phyloP scores from a whole-genome alignment of 2,329 filamentous ascomycete genomes.

The Laburnicola sp. region DNA sequence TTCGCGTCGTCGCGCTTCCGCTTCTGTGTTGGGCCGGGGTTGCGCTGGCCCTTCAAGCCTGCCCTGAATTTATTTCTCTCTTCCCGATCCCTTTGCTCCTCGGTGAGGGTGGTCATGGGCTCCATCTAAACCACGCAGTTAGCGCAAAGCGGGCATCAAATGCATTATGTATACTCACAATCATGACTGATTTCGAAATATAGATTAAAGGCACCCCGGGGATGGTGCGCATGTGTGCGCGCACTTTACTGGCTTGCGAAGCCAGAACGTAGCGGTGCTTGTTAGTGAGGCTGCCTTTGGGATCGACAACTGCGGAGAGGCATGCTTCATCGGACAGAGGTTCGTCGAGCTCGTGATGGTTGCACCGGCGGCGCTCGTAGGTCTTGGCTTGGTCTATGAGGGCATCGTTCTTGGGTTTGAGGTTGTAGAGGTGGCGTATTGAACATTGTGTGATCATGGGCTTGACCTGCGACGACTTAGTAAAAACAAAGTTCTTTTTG shows the following conservation, averaged over 20 bases:
- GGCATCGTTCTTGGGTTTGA: conserved; percentile 56
- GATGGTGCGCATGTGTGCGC: conserved; percentile 66
- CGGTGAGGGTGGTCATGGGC: conserved; percentile 72
- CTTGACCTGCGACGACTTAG: neutral
- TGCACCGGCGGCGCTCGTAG: conserved; percentile 75
- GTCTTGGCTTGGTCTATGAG: conserved; percentile 75
- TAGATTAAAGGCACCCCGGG: conserved; percentile 77
- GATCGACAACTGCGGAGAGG: conserved; percentile 73
- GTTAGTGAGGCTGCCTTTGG: conserved; percentile 71
- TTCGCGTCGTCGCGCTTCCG: conserved; percentile 50
- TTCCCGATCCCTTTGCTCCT: conserved; percentile 64
- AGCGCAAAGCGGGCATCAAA: too few species aligned
- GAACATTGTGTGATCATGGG: conserved; percentile 78
- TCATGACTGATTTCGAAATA: conserved; percentile 77
- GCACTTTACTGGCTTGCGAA: conserved; percentile 68
- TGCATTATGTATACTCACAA: conserved; percentile 31
- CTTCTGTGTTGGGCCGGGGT: conserved; percentile 34
- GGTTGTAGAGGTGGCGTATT: conserved; percentile 75
- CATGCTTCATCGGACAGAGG: conserved; percentile 73
- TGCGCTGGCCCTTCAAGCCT: conserved; percentile 60
- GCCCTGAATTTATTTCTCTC: conserved; percentile 75
- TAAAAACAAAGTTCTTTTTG: too few species aligned
- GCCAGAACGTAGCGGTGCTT: conserved; percentile 80
- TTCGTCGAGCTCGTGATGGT: conserved; percentile 73
- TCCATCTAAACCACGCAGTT: conserved; percentile 52